Evolutionary conservation across 2,329 filamentous ascomycete species (phyloP).

Genomic region (Bimuria novae-zelandiae): DNA sequence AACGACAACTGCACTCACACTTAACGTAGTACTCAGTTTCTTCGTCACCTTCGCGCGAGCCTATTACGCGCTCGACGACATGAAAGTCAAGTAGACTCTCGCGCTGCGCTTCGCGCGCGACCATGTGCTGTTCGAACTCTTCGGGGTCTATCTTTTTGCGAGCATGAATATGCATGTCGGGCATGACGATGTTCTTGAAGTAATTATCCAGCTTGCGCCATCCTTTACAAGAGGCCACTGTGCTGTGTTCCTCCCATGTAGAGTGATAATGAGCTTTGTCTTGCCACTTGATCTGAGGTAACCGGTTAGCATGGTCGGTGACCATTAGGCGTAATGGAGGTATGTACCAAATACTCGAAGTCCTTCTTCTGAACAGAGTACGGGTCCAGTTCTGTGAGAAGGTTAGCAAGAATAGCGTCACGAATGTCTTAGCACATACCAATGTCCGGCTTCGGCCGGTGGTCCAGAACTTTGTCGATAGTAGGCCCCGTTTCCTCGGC

Average conservation of each 20-base stretch:
- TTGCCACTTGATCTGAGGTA: conserved; percentile 86
- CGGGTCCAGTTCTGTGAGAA: conserved; percentile 39
- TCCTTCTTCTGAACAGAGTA: conserved; percentile 63
- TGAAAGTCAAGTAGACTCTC: conserved; percentile 89
- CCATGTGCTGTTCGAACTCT: conserved; percentile 88
- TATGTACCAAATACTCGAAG: conserved; percentile 73
- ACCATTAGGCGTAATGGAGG: background rate
- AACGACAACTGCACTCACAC: conserved; percentile 58
- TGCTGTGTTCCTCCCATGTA: conserved; percentile 85
- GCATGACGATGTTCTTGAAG: conserved; percentile 78
- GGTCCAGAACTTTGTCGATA: conserved; percentile 89
- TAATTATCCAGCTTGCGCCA: conserved; percentile 94
- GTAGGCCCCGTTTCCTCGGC: conserved; percentile 80
- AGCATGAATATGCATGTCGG: conserved; percentile 71
- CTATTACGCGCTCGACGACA: conserved; percentile 90
- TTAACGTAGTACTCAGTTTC: conserved; percentile 92
- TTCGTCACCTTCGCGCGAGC: conserved; percentile 76
- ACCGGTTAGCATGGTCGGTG: conserved; percentile 18
- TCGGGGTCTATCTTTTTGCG: conserved; percentile 69
- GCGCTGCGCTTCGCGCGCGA: conserved; percentile 90
- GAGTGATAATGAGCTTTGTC: conserved; percentile 93
- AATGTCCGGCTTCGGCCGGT: conserved; percentile 72
- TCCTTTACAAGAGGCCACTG: conserved; percentile 76
- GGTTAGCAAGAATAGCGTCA: conserved; percentile 21
- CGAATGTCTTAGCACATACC: conserved; percentile 33